Evolutionary conservation across 2,329 filamentous ascomycete genomes (phyloP).

Genomic region (Colletotrichum lentis): DNA sequence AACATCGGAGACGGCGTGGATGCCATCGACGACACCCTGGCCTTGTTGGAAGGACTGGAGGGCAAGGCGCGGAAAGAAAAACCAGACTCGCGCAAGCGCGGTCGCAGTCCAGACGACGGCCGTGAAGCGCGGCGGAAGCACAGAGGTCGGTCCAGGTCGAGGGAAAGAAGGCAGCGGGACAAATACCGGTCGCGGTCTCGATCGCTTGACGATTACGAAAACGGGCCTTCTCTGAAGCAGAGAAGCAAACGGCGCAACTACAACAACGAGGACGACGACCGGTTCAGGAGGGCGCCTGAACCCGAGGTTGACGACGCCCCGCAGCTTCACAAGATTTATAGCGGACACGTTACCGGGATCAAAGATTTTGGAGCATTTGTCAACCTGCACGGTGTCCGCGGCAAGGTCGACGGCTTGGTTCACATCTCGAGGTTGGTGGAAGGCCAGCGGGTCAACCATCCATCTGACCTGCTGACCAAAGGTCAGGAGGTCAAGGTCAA

Average conservation of each 20-base stretch:
- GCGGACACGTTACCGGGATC: conserved; percentile 87
- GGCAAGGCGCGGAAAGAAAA: conserved; percentile 63
- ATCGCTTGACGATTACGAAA: conserved; percentile 60
- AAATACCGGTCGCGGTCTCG: conserved; percentile 50
- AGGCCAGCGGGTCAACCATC: conserved; percentile 87
- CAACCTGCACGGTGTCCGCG: conserved; percentile 84
- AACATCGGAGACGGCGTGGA: conserved; percentile 57
- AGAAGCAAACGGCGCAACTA: conserved; percentile 51
- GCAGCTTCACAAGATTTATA: conserved; percentile 85
- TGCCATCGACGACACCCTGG: conserved; percentile 91
- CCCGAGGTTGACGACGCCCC: conserved; percentile 84
- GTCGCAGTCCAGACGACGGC: conserved; percentile 64
- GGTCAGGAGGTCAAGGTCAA: conserved; percentile 93
- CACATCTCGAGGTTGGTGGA: conserved; percentile 90
- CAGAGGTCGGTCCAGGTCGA: conserved; percentile 53
- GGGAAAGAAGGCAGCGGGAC: conserved; percentile 51
- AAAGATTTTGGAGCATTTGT: conserved; percentile 98
- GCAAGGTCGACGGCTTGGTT: conserved; percentile 91
- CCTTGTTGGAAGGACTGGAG: conserved; percentile 86
- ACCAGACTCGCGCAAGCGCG: conserved; percentile 61
- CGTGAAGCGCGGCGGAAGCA: conserved; percentile 53
- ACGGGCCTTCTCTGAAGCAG: conserved; percentile 42
- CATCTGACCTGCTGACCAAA: conserved; percentile 82
- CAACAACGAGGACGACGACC: conserved; percentile 63
- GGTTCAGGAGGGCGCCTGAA: conserved; percentile 71